A percentile compares a stretch with the other conserved stretches of the same genome.
Conservation (phyloP, 106 monocot genomes). For the Phalaenopsis equestris region DNA sequence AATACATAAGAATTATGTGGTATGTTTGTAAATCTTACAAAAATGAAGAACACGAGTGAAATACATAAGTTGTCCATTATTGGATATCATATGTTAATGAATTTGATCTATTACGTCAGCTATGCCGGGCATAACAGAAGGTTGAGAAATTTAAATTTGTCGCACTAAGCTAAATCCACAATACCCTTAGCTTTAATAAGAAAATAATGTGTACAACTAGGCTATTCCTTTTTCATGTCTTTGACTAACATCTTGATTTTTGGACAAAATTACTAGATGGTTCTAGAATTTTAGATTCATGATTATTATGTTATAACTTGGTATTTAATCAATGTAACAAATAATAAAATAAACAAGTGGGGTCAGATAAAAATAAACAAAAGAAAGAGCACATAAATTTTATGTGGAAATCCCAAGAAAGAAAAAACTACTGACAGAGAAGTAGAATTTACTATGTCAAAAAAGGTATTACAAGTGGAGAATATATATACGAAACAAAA, state of each 20-base stretch:
- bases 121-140: not conserved
- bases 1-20: too few relatives aligned
- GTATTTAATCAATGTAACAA: too few relatives aligned
- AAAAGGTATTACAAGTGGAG: too few relatives aligned
- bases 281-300: not conserved
- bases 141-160: not conserved
- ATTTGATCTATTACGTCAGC: constrained; percentile 2
- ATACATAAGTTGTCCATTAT: not conserved
- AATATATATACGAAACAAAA: too few relatives aligned
- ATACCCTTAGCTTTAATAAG: not conserved
- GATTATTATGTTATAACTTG: not conserved
- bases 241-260: not conserved
- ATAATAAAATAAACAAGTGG: too few relatives aligned
- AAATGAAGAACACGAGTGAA: not conserved
- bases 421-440: too few relatives aligned
- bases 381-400: too few relatives aligned
- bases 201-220: not conserved
- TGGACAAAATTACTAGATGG: not conserved
- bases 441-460: too few relatives aligned
- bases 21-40: not conserved
- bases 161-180: not conserved
- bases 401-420: too few relatives aligned
- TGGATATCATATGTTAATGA: not conserved
- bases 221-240: not conserved
- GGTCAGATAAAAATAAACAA: too few relatives aligned